Evolutionary conservation across 306 rosid species (phyloP).

Genomic region (cucumber (Cucumis sativus)): DNA sequence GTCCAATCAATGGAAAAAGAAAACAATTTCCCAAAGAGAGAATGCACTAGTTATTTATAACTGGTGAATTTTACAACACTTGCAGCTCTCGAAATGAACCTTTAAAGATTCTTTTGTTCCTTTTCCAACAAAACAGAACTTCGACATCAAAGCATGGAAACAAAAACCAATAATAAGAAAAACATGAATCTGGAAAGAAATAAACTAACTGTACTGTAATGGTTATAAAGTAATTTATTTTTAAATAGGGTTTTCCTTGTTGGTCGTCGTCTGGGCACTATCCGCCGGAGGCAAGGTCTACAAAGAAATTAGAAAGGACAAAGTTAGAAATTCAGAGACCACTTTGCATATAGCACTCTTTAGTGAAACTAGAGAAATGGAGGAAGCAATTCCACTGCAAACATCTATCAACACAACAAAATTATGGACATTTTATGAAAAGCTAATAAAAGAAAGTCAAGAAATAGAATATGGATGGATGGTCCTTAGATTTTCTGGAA

Average conservation of each 20-base stretch:
- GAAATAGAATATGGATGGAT: background rate
- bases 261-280: background rate
- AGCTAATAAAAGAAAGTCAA: background rate
- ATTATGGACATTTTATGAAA: background rate
- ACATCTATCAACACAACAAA: background rate
- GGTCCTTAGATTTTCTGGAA: background rate
- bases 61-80: background rate
- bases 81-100: background rate
- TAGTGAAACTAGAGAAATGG: background rate
- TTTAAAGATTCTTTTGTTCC: background rate
- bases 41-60: background rate
- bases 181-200: background rate
- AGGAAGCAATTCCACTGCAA: background rate
- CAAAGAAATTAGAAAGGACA: background rate
- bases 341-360: background rate
- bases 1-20: background rate
- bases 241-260: background rate
- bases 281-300: conserved; percentile 11
- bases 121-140: background rate
- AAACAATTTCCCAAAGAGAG: background rate
- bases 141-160: background rate
- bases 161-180: background rate
- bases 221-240: background rate
- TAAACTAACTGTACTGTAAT: background rate
- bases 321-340: conserved; percentile 2